phyloP scores from a whole-genome alignment of 495 filamentous ascomycete species.

The Penicillium bialowiezense region DNA sequence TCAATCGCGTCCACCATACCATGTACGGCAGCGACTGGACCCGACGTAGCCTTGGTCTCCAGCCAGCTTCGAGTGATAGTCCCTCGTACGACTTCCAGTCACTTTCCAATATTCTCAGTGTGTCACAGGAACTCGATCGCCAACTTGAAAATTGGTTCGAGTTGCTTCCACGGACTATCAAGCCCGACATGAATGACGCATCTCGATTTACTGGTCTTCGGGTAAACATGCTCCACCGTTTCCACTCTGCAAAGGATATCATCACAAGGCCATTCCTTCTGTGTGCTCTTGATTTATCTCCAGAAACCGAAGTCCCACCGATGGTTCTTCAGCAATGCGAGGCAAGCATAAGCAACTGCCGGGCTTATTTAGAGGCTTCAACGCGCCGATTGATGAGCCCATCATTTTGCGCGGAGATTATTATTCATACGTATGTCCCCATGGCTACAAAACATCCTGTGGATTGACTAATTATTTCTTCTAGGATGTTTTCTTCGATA shows the following conservation, averaged over 20 bases:
- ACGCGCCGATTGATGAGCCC: background rate
- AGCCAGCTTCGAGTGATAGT: constrained; percentile 3
- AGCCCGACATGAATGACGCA: constrained; percentile 3
- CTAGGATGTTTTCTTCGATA: constrained; percentile 6
- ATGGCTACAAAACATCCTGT: background rate
- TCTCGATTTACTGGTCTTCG: background rate
- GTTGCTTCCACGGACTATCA: constrained; percentile 1
- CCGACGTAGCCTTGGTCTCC: constrained; percentile 2
- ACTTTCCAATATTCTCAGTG: constrained; percentile 1
- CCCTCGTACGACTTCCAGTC: constrained; percentile 2
- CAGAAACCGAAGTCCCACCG: constrained; percentile 1
- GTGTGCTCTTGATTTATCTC: background rate
- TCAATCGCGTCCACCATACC: constrained; percentile 5
- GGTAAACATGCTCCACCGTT: constrained; percentile 6
- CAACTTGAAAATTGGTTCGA: constrained; percentile 5
- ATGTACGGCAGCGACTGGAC: constrained; percentile 7
- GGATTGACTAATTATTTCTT: background rate
- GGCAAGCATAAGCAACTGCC: constrained; percentile 1
- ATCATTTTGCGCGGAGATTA: background rate
- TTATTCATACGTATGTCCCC: constrained; percentile 2
- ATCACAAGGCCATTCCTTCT: constrained; percentile 8
- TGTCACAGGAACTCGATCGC: constrained; percentile 5
- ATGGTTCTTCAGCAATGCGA: constrained; percentile 4
- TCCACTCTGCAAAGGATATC: constrained; percentile 6
- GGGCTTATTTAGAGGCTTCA: background rate